These are phyloP conservation scores for Graphilbum fragrans DNA, from an alignment of 2,329 filamentous ascomycete species.

Conservation along the genomic window DNA sequence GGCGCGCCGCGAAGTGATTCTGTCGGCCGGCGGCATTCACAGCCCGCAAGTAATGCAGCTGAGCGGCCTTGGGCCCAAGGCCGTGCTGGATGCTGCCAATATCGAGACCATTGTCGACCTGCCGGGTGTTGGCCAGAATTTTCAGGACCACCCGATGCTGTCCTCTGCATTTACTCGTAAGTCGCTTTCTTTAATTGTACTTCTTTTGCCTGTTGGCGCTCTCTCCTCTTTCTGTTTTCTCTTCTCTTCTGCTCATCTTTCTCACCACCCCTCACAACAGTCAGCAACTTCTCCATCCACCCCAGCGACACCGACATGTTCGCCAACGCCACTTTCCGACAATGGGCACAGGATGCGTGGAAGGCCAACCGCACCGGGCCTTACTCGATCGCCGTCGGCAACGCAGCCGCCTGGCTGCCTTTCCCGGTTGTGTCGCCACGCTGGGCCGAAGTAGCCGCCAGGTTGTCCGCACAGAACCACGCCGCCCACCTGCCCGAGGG, in stretches of 20 bases:
- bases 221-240: background rate
- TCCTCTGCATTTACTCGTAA: conserved; percentile 15
- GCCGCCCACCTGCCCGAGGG: conserved; percentile 19
- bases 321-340: conserved; percentile 15
- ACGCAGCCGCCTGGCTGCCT: conserved; percentile 18
- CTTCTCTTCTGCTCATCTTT: too few relatives aligned
- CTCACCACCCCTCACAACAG: conserved; percentile 5
- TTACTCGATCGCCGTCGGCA: conserved; percentile 16
- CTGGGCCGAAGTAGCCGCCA: conserved; percentile 14
- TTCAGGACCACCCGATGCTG: conserved; percentile 31
- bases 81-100: conserved; percentile 28
- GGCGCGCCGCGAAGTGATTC: conserved; percentile 27
- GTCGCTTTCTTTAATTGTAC: conserved; percentile 12
- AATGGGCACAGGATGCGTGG: conserved; percentile 13
- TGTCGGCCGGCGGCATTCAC: conserved; percentile 28
- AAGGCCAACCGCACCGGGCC: conserved; percentile 16
- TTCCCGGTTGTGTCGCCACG: conserved; percentile 20
- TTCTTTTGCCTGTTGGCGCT: background rate
- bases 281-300: too few relatives aligned
- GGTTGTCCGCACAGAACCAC: conserved; percentile 18
- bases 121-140: conserved; percentile 34
- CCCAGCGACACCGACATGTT: conserved; percentile 11
- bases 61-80: conserved; percentile 24
- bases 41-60: conserved; percentile 24
- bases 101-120: conserved; percentile 28